Base-by-base conservation (phyloP, 2,329 filamentous ascomycete species). In the Atkinsonella hypoxylon region DNA sequence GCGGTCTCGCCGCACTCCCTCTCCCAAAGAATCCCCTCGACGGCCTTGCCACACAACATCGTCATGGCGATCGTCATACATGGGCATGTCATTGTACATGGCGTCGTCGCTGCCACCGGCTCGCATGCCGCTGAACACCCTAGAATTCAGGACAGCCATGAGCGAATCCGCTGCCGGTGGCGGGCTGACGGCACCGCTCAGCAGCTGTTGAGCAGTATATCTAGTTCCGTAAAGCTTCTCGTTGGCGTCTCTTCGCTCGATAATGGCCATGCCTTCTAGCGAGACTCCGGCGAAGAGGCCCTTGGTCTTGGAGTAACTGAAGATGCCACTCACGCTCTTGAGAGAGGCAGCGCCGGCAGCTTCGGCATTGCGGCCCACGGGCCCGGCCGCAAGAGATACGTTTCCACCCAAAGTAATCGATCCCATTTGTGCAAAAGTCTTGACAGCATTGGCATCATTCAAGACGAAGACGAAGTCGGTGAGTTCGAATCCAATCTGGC, bases 391-490 rank as follows among this genome's bases (percentile, higher is more conserved):
- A 59, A 98, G 85, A 4, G 89, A 95, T 36, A 97, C 93, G 63
- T 98, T 98, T 57, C 93, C 93, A 60, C 93, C 93, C 7, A 98
- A 77, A 4, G 93, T 97, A 55, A 98, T 75, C 49, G 87, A 91
- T 4, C 93, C 93, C 39, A 85, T 82, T 67, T 97, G 91, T 6
- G 90, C 89, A 68, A 98, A 97, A 9, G 91, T 90, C 67, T 88
- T 88, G 57, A 98, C 91, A 43, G 93, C 91, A 52, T 75, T 81
- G 41, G 82, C 75, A 64, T 98, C 91, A 70, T 98, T 98, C 57
- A 98, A 82, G 57, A 98, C 96, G 70, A 98, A 97, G 65, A 98
- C 93, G 64, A 98, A 98, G 66, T 93, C 88, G 53, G 88, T 93
- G 54, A 94, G 69, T 68, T 94, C 88, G 67, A 91, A 87, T 36